Base-by-base conservation (phyloP, 257 asterid species). In the Solanum peruvianum region DNA sequence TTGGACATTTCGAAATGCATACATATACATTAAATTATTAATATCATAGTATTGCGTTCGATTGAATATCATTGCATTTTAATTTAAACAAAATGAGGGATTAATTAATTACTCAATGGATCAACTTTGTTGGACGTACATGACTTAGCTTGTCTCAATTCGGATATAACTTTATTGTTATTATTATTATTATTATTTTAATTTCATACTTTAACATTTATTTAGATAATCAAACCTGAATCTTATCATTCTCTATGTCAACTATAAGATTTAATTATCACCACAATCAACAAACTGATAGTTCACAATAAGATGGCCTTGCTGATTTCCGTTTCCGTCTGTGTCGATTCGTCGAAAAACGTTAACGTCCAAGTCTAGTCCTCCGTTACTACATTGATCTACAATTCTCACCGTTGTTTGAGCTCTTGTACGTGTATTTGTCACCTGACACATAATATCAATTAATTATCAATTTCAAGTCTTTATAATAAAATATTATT, bases 311-410 rank as follows among this genome's bases (percentile, higher is more conserved):
- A 90, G 88, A 77, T 83, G 88, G 9, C 92, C 91, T 20, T 83
- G 84, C 4, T 83, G 82, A 75, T 39, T 67, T n/a, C 91, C 91
- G 1, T 27, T 29, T 33, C 90, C 90, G 45, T 87, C 69, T 3
- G 88, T 90, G 58, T 90, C 90, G n/a, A 90, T 9, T 23, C 9
- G 31, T 8, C 37, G 25, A 33, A 90, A 89, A 20, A 87, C 89
- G 7, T 71, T 70, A 2, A 49, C 47, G 20, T 90, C 91, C 37
- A 89, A 81, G 85, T 90, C 91, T 42, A 90, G 33, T 47, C 92
- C 92, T 10, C 91, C 90, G 45, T 89, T 89, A 2, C 86, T 58
- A 47, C 92, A 89, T 23, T 88, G 92, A 87, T 90, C 92, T 33
- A 90, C 89, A 2, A 90, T 89, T 39, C 92, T 89, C 49, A 87